Percentiles rank a stretch among this genome's conserved stretches.
Evolutionary conservation across 106 monocot species (phyloP).

Genomic region (Xerophyta viscosa): DNA sequence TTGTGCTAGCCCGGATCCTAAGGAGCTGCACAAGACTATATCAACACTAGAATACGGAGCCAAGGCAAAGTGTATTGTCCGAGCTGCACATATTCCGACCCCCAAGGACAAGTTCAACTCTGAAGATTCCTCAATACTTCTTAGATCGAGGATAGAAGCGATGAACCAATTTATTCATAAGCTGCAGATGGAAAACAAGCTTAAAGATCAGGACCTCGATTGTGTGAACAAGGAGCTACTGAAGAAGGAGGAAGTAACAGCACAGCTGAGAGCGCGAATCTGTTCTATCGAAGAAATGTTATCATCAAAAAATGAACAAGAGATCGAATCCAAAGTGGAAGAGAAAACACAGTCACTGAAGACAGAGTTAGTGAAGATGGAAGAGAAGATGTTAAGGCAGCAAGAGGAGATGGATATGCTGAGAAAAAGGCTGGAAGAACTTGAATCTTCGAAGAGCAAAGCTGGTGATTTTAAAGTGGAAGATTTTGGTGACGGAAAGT

Average conservation of each 20-base stretch:
- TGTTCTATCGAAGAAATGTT: slow-evolving; percentile 35
- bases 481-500: slow-evolving; percentile 26
- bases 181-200: slow-evolving; percentile 72
- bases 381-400: slow-evolving; percentile 51
- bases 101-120: slow-evolving; percentile 31
- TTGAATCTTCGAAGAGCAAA: slow-evolving; percentile 24
- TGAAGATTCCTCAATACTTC: slow-evolving; percentile 35
- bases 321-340: slow-evolving; percentile 41
- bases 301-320: slow-evolving; percentile 35
- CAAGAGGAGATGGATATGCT: slow-evolving; percentile 54
- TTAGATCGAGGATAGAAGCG: slow-evolving; percentile 66
- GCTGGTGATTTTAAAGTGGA: slow-evolving; percentile 14
- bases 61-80: slow-evolving; percentile 95
- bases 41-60: slow-evolving; percentile 96
- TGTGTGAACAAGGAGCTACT: slow-evolving; percentile 46
- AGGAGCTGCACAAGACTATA: slow-evolving; percentile 87
- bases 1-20: slow-evolving; percentile 93
- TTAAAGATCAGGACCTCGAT: slow-evolving; percentile 55
- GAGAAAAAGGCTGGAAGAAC: slow-evolving; percentile 29
- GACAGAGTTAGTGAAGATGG: slow-evolving; percentile 52
- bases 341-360: slow-evolving; percentile 42
- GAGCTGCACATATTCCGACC: slow-evolving; percentile 67
- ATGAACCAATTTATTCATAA: slow-evolving; percentile 96
- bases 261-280: slow-evolving; percentile 27
- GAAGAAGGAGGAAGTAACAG: slow-evolving; percentile 55